Evolutionary conservation across 208 protist species (phyloP).

Genomic region (Leishmania amazonensis): DNA sequence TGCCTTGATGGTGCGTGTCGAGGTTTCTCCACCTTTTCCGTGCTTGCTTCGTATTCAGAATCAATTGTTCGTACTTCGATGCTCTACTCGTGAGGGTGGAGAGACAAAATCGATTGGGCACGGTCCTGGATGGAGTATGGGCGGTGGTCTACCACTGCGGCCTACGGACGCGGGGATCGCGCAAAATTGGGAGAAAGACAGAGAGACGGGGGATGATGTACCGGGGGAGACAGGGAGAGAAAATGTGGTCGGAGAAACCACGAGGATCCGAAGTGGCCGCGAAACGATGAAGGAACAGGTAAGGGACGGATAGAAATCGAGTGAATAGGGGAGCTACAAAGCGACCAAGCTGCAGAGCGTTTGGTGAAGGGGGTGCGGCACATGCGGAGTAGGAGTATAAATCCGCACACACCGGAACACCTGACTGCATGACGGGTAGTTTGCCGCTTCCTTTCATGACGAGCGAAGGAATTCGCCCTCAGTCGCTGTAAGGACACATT

Average conservation of each 20-base stretch:
- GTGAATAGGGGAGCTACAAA: not conserved
- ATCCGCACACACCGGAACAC: not conserved
- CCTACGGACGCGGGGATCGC: not conserved
- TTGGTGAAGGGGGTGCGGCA: not conserved
- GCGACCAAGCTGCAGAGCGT: not conserved
- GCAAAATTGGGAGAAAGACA: too few species aligned
- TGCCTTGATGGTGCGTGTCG: not conserved
- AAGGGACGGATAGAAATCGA: too few species aligned
- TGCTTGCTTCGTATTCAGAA: not conserved
- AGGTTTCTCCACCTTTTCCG: not conserved
- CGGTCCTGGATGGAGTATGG: not conserved
- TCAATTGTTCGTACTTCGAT: not conserved
- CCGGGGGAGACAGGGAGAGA: not conserved
- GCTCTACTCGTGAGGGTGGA: not conserved
- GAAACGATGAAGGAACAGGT: not conserved
- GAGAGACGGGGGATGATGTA: not conserved
- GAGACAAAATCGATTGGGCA: too few species aligned
- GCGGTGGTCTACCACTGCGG: not conserved
- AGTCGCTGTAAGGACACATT: not conserved
- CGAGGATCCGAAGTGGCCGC: not conserved
- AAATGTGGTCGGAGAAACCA: not conserved
- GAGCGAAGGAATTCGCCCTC: not conserved
- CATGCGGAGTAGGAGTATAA: not conserved
- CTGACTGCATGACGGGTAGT: not conserved
- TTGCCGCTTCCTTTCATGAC: not conserved